Evolutionary conservation across 768 basidiomycete genomes (phyloP), one percentile per base, ranked within the genome.

Genomic region (Hortiboletus flavorubellus): DNA sequence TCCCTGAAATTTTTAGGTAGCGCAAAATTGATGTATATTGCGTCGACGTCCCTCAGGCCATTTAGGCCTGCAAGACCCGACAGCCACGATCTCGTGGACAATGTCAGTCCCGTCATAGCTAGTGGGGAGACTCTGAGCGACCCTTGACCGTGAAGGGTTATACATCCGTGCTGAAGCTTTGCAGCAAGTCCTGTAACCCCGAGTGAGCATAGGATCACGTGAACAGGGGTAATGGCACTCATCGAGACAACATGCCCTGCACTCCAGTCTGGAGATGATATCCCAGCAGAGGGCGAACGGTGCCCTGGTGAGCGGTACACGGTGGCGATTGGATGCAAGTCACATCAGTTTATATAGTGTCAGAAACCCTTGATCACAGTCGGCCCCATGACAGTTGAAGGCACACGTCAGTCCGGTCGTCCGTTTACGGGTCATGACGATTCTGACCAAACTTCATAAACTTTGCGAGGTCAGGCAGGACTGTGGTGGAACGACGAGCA

Each of bases 191-290:
- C 38, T 23, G 29, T 31, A 16, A 35, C 31, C 52, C 31, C 31
- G 18, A 29, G 23, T 48, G 18, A 62, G 29, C 30, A 35, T 37
- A 34, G 5, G 4, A 43, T 21, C 21, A 3, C 46, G 23, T 34
- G 5, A 21, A 49, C 14, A 41, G 40, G 34, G 26, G 15, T 8
- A 15, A 21, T 15, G 18, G 7, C n/a, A 46, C 68, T 55, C 39
- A 77, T 79, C 67, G 70, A 73, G 45, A 76, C 15, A 18, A 34
- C 31, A 35, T 26, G 9, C 15, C 35, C 31, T 23, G 33, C 14
- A 30, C 30, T 11, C 47, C n/a, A 31, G 8, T 26, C 37, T 18
- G 21, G 21, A 41, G 14, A 51, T 26, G 33, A 46, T 46, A 4
- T 14, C 11, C 33, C 29, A 40, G 33, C 9, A 15, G 18, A 29